Base-by-base conservation (phyloP, 1,284 basidiomycete genomes). In the Irpex sp. region DNA sequence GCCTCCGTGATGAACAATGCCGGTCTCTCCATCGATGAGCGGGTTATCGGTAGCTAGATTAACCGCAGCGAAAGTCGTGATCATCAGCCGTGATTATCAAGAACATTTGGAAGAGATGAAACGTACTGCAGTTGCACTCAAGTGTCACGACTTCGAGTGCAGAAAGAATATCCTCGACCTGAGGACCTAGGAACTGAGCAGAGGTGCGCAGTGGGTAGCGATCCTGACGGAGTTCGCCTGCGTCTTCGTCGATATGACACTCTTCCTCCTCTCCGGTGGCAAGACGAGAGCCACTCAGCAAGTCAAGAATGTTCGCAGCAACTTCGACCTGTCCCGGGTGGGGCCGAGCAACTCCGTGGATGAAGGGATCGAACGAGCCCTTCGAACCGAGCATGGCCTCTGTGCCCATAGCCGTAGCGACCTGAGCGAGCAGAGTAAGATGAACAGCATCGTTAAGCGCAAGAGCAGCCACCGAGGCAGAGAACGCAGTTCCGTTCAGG, bases 81-180 rank as follows among this genome's bases (percentile, higher is more conserved):
- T 15, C 9, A 60, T 34, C 2, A 13, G 36, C n/a, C 60, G 11
- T 36, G 17, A 58, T 51, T 44, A 34, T 54, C 52, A 57, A 63
- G 67, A n/a, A 7, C n/a, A 6, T 26, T 26, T 9, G 73, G 31
- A 65, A 26, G 26, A 26, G 26, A 64, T 67, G 38, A n/a, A 13
- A 82, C 90, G 70, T 73, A 89, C 93, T 97, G 60, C 89, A 93
- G 79, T 93, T 96, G 77, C 88, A 91, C 79, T 96, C 94, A 61
- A 84, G 82, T 5, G 86, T 86, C 21, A 96, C 78, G 2, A 86
- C 82, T 5, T 81, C 76, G 57, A 87, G 79, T 0, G 92, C 85
- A 36, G 82, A 77, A 15, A 93, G 79, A 58, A 96, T 82, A 69
- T 94, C 92, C 74, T 95, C 92, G 57, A 95, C 79, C 71, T 93